A percentile compares a stretch with the other conserved stretches of the same genome.
Evolutionary conservation across 2,329 filamentous ascomycete genomes (phyloP).

Genomic region (Lachnellula cervina): DNA sequence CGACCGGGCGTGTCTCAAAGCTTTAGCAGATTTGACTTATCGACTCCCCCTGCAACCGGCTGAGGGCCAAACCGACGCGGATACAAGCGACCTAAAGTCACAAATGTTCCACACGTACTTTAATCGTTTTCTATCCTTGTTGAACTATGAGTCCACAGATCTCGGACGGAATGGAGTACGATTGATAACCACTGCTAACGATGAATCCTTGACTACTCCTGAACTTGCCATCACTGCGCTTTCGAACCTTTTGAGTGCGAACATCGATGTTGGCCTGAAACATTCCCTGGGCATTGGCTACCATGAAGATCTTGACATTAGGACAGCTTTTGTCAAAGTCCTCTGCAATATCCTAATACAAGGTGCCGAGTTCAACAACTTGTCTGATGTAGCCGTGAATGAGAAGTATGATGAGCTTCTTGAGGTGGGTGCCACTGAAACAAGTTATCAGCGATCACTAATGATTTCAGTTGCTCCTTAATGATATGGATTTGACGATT

Average conservation of each 20-base stretch:
- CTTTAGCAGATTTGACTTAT: slow-evolving; percentile 61
- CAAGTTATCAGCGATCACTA: slow-evolving; percentile 3
- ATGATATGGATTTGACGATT: slow-evolving; percentile 56
- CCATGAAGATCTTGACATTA: slow-evolving; percentile 64
- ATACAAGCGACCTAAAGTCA: slow-evolving; percentile 63
- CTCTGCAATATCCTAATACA: slow-evolving; percentile 68
- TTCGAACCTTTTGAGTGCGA: slow-evolving; percentile 65
- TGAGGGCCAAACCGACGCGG: slow-evolving; percentile 61
- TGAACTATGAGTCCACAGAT: slow-evolving; percentile 53
- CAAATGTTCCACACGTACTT: slow-evolving; percentile 70
- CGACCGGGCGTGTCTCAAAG: slow-evolving; percentile 60
- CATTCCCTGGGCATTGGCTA: slow-evolving; percentile 67
- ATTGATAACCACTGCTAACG: slow-evolving; percentile 38
- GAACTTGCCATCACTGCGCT: slow-evolving; percentile 63
- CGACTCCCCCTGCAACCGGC: slow-evolving; percentile 61
- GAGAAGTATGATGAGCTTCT: slow-evolving; percentile 65
- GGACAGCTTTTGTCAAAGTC: slow-evolving; percentile 65
- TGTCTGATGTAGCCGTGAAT: slow-evolving; percentile 62
- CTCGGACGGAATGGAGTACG: slow-evolving; percentile 39
- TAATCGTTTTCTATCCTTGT: slow-evolving; percentile 61
- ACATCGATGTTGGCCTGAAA: slow-evolving; percentile 67
- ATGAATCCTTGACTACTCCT: slow-evolving; percentile 51
- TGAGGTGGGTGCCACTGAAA: slow-evolving; percentile 38
- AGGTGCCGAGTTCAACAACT: slow-evolving; percentile 64
- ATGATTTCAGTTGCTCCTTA: slow-evolving; percentile 49